Evolutionary conservation across 257 asterid genomes (phyloP).

Genomic region (Solanum gandarillasii): DNA sequence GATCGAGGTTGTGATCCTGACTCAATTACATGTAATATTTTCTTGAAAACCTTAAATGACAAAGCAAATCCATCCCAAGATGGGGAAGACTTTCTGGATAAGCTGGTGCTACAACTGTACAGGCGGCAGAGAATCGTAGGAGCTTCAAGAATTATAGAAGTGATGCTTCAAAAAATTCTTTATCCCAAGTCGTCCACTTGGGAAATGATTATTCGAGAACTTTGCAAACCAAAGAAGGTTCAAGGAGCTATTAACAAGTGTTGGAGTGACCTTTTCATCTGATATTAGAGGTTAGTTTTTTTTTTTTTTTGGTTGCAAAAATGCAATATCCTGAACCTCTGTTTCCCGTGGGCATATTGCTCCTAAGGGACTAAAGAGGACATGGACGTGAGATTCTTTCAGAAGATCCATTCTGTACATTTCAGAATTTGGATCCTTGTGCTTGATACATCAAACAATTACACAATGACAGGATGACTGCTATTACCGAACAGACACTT

Average conservation of each 20-base stretch:
- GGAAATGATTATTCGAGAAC: constrained; percentile 54
- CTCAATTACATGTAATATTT: constrained; percentile 57
- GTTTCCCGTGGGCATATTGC: not conserved
- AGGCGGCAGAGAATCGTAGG: constrained; percentile 48
- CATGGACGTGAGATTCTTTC: not conserved
- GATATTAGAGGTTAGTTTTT: constrained; percentile 19
- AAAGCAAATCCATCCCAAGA: constrained; percentile 47
- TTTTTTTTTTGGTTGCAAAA: not conserved
- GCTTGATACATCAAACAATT: not conserved
- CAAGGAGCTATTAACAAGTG: constrained; percentile 62
- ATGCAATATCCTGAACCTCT: not conserved
- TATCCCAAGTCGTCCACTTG: constrained; percentile 62
- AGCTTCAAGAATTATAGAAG: constrained; percentile 57
- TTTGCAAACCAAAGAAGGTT: constrained; percentile 61
- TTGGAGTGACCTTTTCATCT: constrained; percentile 50
- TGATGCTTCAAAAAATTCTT: constrained; percentile 74
- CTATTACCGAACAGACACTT: not conserved
- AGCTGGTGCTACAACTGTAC: constrained; percentile 58
- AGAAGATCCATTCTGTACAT: not conserved
- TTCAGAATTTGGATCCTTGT: not conserved
- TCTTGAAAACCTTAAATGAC: constrained; percentile 48
- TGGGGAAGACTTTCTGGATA: constrained; percentile 65
- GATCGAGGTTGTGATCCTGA: constrained; percentile 83
- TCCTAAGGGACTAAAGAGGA: not conserved
- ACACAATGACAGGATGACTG: not conserved